A percentile compares a stretch with the other conserved stretches of the same genome.
Evolutionary conservation across 805 yeast species (phyloP).

Genomic region (Isabelozyma gotoi): DNA sequence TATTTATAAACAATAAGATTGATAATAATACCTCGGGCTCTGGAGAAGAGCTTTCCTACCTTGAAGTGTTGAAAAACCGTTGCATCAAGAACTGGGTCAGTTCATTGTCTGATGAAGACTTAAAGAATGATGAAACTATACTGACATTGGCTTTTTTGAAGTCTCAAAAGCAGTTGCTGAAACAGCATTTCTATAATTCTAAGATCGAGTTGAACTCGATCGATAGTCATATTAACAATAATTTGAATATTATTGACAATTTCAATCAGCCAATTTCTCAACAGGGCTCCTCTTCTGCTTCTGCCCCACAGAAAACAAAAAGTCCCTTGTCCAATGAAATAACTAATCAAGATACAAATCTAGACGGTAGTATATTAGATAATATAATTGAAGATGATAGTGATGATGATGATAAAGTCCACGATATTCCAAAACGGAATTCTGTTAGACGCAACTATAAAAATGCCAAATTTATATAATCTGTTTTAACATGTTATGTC

Average conservation of each 20-base stretch:
- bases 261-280: slow-evolving; percentile 7
- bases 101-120: slow-evolving; percentile 12
- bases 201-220: slow-evolving; percentile 17
- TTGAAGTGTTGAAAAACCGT: slow-evolving; percentile 39
- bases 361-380: slow-evolving; percentile 1
- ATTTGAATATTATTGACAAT: slow-evolving; percentile 23
- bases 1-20: slow-evolving; percentile 60
- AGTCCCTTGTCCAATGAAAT: slow-evolving; percentile 5
- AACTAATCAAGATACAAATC: not conserved
- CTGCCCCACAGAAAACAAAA: not conserved
- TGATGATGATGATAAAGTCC: not conserved
- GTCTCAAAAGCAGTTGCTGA: not conserved
- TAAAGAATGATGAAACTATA: not conserved
- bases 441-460: not conserved
- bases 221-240: slow-evolving; percentile 31
- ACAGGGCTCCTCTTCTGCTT: not conserved
- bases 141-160: not conserved
- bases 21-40: slow-evolving; percentile 23
- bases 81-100: slow-evolving; percentile 33
- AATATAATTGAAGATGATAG: slow-evolving; percentile 2
- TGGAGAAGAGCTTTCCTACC: slow-evolving; percentile 32
- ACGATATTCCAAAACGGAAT: not conserved
- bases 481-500: not conserved
- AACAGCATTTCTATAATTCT: slow-evolving; percentile 15
- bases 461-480: not conserved